These are phyloP conservation scores for Macrolepiota albuminosa DNA, from an alignment of 768 basidiomycete species.

Conservation along the genomic window DNA sequence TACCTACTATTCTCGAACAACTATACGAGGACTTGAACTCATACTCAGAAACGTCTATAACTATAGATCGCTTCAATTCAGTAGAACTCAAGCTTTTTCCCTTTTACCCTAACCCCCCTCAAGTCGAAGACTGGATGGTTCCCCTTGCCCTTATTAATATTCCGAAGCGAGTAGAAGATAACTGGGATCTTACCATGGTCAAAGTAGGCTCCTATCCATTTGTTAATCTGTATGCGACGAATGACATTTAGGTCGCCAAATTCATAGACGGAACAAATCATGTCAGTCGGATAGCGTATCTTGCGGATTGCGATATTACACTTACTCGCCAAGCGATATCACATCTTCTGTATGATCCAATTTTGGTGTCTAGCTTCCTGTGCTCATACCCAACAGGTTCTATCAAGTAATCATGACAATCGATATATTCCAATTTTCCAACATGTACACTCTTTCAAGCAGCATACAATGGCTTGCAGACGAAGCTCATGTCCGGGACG, in stretches of 20 bases:
- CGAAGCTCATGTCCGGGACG: conserved; percentile 77
- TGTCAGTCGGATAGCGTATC: conserved; percentile 83
- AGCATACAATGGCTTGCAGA: conserved; percentile 85
- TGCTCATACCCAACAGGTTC: conserved; percentile 47
- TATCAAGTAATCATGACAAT: conserved; percentile 96
- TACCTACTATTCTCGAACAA: conserved; percentile 88
- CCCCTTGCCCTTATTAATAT: conserved; percentile 87
- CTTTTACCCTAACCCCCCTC: conserved; percentile 90
- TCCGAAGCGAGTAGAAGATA: conserved; percentile 73
- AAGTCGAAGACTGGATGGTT: conserved; percentile 92
- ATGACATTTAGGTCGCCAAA: conserved; percentile 52
- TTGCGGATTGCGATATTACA: conserved; percentile 84
- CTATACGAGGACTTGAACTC: conserved; percentile 97
- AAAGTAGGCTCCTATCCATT: conserved; percentile 44
- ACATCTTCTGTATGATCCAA: conserved; percentile 73
- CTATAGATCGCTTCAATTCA: conserved; percentile 87
- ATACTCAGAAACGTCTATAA: conserved; percentile 93
- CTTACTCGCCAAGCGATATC: conserved; percentile 84
- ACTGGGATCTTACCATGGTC: conserved; percentile 94
- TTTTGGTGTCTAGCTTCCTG: not conserved
- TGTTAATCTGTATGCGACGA: not conserved
- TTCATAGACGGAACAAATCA: conserved; percentile 91
- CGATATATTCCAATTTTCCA: conserved; percentile 97
- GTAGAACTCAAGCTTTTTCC: conserved; percentile 96
- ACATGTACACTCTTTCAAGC: conserved; percentile 91